Conservation (phyloP, 768 basidiomycete species). For the Termitomyces sp. region DNA sequence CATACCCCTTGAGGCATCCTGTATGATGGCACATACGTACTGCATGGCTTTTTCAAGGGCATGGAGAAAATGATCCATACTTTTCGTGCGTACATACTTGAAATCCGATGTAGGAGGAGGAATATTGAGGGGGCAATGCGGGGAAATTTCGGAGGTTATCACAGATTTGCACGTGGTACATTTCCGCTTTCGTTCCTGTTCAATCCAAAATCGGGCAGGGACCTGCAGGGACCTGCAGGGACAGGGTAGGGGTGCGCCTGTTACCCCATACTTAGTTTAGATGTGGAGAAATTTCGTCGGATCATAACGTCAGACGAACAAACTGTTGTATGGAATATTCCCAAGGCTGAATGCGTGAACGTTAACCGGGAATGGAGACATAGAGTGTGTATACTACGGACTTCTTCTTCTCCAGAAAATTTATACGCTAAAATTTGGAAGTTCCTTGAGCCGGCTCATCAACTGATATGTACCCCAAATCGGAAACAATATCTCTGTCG, state of each 20-base stretch:
- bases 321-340: too few species aligned
- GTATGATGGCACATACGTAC: too few species aligned
- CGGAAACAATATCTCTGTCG: constrained; percentile 3
- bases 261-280: not conserved
- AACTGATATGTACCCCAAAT: constrained; percentile 7
- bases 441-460: not conserved
- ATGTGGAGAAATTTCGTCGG: constrained; percentile 28
- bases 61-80: too few species aligned
- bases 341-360: not conserved
- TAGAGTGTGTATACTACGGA: too few species aligned
- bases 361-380: not conserved
- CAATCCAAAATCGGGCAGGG: constrained; percentile 3
- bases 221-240: not conserved
- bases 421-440: not conserved
- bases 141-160: constrained; percentile 11
- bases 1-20: too few species aligned
- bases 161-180: constrained; percentile 3
- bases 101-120: not conserved
- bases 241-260: too few species aligned
- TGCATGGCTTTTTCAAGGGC: too few species aligned
- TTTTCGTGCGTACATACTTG: too few species aligned
- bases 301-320: too few species aligned
- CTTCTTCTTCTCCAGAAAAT: too few species aligned
- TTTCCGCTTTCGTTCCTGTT: constrained; percentile 6
- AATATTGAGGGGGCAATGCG: constrained; percentile 1